These are phyloP conservation scores for Syzygium aqueum DNA, from an alignment of 345 rosid species.

Conservation along the genomic window DNA sequence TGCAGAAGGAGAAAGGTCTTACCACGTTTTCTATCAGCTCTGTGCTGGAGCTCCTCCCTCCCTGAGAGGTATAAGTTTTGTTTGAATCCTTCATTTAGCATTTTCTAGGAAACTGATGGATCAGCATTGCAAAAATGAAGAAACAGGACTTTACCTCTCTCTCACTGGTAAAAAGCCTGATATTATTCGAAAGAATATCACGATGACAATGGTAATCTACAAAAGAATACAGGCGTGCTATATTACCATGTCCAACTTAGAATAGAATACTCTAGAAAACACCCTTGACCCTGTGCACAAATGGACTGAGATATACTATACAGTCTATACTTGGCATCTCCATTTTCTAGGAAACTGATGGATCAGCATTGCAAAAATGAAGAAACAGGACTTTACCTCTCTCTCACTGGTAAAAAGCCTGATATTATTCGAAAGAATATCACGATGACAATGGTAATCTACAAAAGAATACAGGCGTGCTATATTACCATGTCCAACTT, in stretches of 20 bases:
- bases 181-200: not conserved
- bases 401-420: too few species aligned
- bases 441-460: too few species aligned
- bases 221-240: not conserved
- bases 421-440: too few species aligned
- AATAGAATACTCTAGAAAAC: too few species aligned
- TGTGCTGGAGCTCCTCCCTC: slow-evolving; percentile 83
- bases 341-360: not conserved
- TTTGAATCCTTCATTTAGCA: not conserved
- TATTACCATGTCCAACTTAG: not conserved
- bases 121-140: not conserved
- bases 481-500: too few species aligned
- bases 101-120: not conserved
- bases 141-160: not conserved
- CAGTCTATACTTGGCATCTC: not conserved
- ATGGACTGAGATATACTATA: not conserved
- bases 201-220: not conserved
- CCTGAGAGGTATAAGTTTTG: slow-evolving; percentile 52
- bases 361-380: too few species aligned
- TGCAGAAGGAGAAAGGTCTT: slow-evolving; percentile 93
- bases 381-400: too few species aligned
- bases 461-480: too few species aligned
- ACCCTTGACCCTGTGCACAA: not conserved
- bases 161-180: not conserved
- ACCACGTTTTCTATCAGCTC: slow-evolving; percentile 98